phyloP scores from a whole-genome alignment of 345 rosid genomes.

The Sisymbrium altissimum region DNA sequence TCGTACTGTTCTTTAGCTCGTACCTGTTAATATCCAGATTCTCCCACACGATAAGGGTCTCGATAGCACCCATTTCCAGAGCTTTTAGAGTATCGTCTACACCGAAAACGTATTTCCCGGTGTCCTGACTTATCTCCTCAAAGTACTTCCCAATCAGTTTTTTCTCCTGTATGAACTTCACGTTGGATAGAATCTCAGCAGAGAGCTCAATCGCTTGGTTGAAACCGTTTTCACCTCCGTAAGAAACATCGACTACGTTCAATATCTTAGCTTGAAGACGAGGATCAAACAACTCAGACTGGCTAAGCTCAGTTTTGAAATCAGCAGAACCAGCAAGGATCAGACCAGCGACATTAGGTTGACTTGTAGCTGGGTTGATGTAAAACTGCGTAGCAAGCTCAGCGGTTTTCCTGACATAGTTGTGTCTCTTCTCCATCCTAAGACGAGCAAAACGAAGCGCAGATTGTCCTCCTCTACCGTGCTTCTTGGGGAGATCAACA shows the following conservation, averaged over 20 bases:
- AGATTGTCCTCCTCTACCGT: conserved; percentile 95
- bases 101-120: conserved; percentile 87
- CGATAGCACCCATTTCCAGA: conserved; percentile 90
- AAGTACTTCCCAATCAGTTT: conserved; percentile 84
- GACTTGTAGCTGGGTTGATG: conserved; percentile 87
- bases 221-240: conserved; percentile 92
- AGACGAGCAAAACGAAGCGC: conserved; percentile 97
- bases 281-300: conserved; percentile 95
- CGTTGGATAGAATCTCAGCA: conserved; percentile 82
- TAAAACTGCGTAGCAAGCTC: conserved; percentile 93
- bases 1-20: conserved; percentile 54
- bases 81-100: conserved; percentile 84
- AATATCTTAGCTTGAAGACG: conserved; percentile 90
- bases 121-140: conserved; percentile 94
- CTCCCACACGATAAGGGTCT: conserved; percentile 90
- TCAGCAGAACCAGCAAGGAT: conserved; percentile 96
- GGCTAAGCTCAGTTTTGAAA: conserved; percentile 91
- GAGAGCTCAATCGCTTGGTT: conserved; percentile 91
- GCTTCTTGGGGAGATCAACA: conserved; percentile 91
- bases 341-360: conserved; percentile 86
- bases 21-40: conserved; percentile 76
- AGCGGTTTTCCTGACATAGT: conserved; percentile 90
- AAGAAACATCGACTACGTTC: conserved; percentile 89
- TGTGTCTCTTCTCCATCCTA: conserved; percentile 92
- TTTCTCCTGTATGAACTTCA: conserved; percentile 94